A percentile compares a stretch with the other conserved stretches of the same genome.
phyloP scores from a whole-genome alignment of 441 rosid species.

The Gossypium gossypioides region DNA sequence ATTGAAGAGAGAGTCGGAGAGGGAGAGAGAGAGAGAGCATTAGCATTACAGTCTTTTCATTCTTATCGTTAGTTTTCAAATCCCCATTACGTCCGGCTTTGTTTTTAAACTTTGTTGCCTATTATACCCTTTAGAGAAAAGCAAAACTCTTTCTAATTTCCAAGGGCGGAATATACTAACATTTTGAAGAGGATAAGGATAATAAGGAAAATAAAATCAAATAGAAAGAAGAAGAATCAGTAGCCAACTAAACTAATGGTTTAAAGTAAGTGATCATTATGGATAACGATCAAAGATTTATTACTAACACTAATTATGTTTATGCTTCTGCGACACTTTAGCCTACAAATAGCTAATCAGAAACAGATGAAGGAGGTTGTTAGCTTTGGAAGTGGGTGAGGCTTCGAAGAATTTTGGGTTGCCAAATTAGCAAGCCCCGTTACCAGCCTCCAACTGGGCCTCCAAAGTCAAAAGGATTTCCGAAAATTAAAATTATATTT shows the following conservation, averaged over 20 bases:
- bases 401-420: neutral
- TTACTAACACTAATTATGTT: neutral
- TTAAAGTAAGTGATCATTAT: neutral
- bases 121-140: neutral
- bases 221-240: neutral
- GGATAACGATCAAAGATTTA: neutral
- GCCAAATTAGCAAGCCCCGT: neutral
- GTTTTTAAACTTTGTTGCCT: neutral
- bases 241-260: neutral
- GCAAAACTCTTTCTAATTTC: neutral
- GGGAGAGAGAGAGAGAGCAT: neutral
- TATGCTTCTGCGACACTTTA: neutral
- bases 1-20: neutral
- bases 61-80: constrained; percentile 21
- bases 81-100: constrained; percentile 8
- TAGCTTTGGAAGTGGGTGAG: neutral
- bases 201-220: neutral
- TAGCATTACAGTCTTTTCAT: constrained; percentile 4
- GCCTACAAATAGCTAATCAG: too few species aligned
- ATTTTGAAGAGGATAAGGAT: neutral
- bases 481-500: too few species aligned
- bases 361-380: neutral
- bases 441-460: neutral
- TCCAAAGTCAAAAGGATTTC: too few species aligned
- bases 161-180: neutral